Conservation (phyloP, 306 rosid species). For the Rubus parviflorus region DNA sequence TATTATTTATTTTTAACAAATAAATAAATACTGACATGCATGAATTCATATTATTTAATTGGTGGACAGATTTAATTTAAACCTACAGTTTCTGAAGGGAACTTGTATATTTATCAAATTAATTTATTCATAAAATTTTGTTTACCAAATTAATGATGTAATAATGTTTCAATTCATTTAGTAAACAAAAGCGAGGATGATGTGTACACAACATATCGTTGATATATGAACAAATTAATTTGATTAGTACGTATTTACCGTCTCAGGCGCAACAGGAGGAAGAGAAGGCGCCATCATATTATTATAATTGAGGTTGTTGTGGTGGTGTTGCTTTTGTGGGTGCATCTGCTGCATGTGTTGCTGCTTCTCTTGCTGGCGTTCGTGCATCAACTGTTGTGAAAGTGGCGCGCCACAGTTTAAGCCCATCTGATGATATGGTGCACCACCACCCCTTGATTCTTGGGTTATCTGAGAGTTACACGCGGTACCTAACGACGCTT, state of each 20-base stretch:
- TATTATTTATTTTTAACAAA: not conserved
- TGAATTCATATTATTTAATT: too few species aligned
- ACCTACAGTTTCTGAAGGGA: too few species aligned
- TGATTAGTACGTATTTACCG: constrained; percentile 36
- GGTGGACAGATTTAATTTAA: too few species aligned
- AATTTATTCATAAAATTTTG: not conserved
- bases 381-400: constrained; percentile 63
- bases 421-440: constrained; percentile 43
- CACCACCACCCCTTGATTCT: constrained; percentile 33
- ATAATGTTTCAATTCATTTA: not conserved
- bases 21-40: too few species aligned
- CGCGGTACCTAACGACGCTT: constrained; percentile 31
- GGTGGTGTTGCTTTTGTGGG: constrained; percentile 17
- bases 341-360: constrained; percentile 24
- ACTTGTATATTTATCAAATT: too few species aligned
- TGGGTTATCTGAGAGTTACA: constrained; percentile 43
- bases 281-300: constrained; percentile 43
- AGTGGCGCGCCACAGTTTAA: constrained; percentile 37
- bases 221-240: not conserved
- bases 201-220: too few species aligned
- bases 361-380: constrained; percentile 53
- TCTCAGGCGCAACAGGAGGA: constrained; percentile 51
- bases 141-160: not conserved
- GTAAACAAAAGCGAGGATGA: too few species aligned
- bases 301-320: constrained; percentile 30